These are phyloP conservation scores for Leccinellum albellum DNA, from an alignment of 768 basidiomycete genomes.

Conservation along the genomic window DNA sequence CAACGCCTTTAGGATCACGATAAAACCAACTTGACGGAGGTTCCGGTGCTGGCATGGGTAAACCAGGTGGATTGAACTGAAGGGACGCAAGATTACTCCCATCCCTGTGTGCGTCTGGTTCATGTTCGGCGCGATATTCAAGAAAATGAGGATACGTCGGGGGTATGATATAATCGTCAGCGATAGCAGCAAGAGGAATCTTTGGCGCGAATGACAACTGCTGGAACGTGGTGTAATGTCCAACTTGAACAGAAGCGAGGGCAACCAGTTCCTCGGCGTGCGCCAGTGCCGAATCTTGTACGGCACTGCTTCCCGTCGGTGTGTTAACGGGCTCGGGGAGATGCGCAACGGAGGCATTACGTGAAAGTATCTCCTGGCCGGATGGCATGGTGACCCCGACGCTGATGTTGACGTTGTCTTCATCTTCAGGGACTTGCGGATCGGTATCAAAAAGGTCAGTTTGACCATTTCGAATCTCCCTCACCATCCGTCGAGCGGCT, in stretches of 20 bases:
- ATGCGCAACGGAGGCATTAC: conserved; percentile 25
- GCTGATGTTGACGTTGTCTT: conserved; percentile 58
- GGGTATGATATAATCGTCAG: conserved; percentile 88
- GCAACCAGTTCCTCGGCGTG: conserved; percentile 66
- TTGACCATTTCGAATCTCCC: conserved; percentile 56
- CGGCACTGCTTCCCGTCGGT: conserved; percentile 28
- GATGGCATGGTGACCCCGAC: conserved; percentile 57
- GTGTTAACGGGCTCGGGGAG: conserved; percentile 22
- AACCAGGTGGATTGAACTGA: conserved; percentile 76
- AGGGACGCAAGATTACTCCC: conserved; percentile 51
- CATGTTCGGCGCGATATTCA: conserved; percentile 61
- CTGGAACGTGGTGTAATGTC: conserved; percentile 89
- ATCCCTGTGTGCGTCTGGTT: conserved; percentile 48
- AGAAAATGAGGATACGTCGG: conserved; percentile 83
- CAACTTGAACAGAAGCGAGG: conserved; percentile 66
- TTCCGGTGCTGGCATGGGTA: conserved; percentile 65
- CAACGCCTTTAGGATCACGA: conserved; percentile 72
- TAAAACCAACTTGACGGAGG: conserved; percentile 80
- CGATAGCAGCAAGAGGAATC: conserved; percentile 84
- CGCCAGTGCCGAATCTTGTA: conserved; percentile 35
- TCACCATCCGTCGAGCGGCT: conserved; percentile 75
- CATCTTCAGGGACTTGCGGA: conserved; percentile 43
- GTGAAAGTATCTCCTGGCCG: conserved; percentile 32
- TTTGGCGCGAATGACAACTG: conserved; percentile 82
- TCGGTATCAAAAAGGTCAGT: conserved; percentile 44